phyloP scores from a whole-genome alignment of 306 rosid species.

The Ziziphus jujuba region DNA sequence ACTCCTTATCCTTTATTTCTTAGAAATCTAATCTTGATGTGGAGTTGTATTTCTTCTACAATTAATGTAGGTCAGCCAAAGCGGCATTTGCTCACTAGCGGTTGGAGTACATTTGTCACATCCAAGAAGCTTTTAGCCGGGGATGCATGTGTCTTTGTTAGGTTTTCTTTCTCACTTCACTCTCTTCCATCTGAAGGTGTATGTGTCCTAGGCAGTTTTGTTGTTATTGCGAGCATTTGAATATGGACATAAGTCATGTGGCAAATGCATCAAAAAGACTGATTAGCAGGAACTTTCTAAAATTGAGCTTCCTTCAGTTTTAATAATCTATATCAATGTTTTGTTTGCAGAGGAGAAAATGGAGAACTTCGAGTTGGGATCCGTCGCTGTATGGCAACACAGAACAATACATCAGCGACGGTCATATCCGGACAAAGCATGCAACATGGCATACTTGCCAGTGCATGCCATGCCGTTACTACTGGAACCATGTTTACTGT shows the following conservation, averaged over 20 bases:
- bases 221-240: background rate
- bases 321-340: background rate
- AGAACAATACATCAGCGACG: slow-evolving; percentile 28
- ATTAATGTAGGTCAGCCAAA: slow-evolving; percentile 62
- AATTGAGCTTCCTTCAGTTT: slow-evolving; percentile 1
- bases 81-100: slow-evolving; percentile 72
- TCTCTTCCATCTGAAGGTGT: background rate
- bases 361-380: slow-evolving; percentile 62
- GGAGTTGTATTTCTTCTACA: slow-evolving; percentile 14
- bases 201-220: background rate
- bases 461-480: slow-evolving; percentile 50
- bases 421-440: slow-evolving; percentile 55
- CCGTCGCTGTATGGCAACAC: slow-evolving; percentile 34
- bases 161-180: slow-evolving; percentile 38
- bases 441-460: slow-evolving; percentile 57
- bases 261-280: background rate
- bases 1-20: slow-evolving; percentile 1
- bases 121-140: slow-evolving; percentile 66
- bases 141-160: slow-evolving; percentile 60
- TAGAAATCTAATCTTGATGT: background rate
- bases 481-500: slow-evolving; percentile 50
- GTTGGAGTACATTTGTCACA: slow-evolving; percentile 69
- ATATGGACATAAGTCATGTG: background rate
- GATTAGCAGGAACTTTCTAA: too few species aligned
- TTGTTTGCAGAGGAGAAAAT: slow-evolving; percentile 52